A percentile compares a stretch with the other conserved stretches of the same genome.
Evolutionary conservation across 2,329 filamentous ascomycete genomes (phyloP).

Genomic region (Penicillium hesseltinei): DNA sequence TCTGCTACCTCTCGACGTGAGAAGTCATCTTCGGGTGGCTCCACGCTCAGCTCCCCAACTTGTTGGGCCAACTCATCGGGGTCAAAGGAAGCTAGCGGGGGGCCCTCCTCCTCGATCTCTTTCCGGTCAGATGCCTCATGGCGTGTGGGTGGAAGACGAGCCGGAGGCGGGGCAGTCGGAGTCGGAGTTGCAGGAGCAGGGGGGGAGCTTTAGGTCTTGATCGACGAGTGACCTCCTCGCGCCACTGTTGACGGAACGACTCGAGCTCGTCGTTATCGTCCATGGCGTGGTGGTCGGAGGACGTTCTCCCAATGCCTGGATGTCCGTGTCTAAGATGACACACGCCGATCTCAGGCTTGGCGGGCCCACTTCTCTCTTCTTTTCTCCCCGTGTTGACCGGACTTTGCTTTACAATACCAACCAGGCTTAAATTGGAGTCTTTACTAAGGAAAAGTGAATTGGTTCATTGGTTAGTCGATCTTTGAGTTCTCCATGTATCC

Average conservation of each 20-base stretch:
- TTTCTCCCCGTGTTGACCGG: background rate
- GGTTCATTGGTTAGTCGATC: background rate
- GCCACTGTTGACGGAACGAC: constrained; percentile 82
- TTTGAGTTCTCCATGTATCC: background rate
- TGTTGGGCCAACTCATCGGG: constrained; percentile 37
- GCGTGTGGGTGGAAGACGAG: constrained; percentile 39
- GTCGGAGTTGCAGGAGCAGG: constrained; percentile 11
- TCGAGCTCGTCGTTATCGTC: constrained; percentile 69
- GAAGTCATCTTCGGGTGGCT: constrained; percentile 39
- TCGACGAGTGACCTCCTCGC: constrained; percentile 68
- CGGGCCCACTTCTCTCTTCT: background rate
- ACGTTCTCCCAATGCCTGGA: background rate
- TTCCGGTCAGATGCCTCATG: constrained; percentile 40
- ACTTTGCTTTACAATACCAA: background rate
- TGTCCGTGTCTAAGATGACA: background rate
- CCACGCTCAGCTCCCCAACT: constrained; percentile 37
- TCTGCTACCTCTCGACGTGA: constrained; percentile 40
- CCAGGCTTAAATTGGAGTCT: background rate
- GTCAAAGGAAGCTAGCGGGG: constrained; percentile 22
- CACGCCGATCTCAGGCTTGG: background rate
- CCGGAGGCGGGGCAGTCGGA: constrained; percentile 22
- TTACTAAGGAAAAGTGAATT: background rate
- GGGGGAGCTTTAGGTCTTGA: constrained; percentile 30
- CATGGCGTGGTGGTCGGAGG: constrained; percentile 29
- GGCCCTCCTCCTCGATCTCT: constrained; percentile 39